A percentile compares a stretch with the other conserved stretches of the same genome.
Conservation (phyloP, 2,329 filamentous ascomycete species). For the Fusarium liriodendri region DNA sequence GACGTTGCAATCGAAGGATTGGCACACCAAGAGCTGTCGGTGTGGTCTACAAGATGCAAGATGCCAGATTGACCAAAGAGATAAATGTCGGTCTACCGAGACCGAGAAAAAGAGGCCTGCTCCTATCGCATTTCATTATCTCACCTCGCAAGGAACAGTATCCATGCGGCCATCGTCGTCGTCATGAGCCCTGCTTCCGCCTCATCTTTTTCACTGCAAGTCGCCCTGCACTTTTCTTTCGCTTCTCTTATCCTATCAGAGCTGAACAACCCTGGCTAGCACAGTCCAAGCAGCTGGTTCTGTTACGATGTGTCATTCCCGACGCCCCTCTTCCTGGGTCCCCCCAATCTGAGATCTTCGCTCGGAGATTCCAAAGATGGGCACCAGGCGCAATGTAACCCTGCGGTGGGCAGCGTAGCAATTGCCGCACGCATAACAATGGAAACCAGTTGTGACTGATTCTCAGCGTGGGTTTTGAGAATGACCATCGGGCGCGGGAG, state of each 20-base stretch:
- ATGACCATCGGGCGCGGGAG: neutral
- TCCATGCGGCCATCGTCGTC: slow-evolving; percentile 1
- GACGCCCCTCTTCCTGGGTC: neutral
- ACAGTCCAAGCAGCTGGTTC: slow-evolving; percentile 22
- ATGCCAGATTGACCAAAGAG: neutral
- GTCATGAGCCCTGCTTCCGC: neutral
- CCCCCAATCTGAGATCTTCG: slow-evolving; percentile 30
- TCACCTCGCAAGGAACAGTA: neutral
- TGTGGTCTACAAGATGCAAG: neutral
- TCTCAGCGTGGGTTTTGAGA: slow-evolving; percentile 5
- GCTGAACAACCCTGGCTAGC: neutral
- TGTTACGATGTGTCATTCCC: slow-evolving; percentile 25
- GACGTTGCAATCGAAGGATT: slow-evolving; percentile 27
- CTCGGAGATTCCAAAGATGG: slow-evolving; percentile 23
- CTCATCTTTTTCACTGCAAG: neutral
- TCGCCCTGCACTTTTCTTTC: slow-evolving; percentile 7
- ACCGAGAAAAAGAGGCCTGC: neutral
- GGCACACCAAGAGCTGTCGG: slow-evolving; percentile 22
- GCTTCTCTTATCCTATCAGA: neutral
- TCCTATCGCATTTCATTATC: neutral
- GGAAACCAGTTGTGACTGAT: neutral
- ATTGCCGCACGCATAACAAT: too few relatives aligned
- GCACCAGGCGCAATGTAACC: slow-evolving; percentile 18
- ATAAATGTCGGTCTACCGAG: neutral
- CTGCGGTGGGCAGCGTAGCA: neutral